These are phyloP conservation scores for Herpetospermum pedunculosum DNA, from an alignment of 306 rosid genomes.

Conservation along the genomic window DNA sequence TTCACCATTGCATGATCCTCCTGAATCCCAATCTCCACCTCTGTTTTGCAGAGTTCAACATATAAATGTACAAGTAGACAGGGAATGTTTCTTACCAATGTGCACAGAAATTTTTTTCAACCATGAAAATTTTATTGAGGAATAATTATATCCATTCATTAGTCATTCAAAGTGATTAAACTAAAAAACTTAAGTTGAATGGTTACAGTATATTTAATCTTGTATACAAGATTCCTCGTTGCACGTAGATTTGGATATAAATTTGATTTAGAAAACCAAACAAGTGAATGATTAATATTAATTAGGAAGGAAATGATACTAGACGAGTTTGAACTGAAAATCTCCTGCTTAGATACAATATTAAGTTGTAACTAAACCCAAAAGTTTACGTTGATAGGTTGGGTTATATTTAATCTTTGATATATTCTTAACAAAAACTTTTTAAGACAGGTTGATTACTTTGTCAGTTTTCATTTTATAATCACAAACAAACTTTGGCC, in stretches of 20 bases:
- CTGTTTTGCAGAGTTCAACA: slow-evolving; percentile 28
- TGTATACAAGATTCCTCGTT: not conserved
- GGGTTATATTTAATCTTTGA: not conserved
- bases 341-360: not conserved
- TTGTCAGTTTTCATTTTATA: not conserved
- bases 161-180: not conserved
- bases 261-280: not conserved
- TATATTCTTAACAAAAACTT: not conserved
- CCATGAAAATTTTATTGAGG: not conserved
- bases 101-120: not conserved
- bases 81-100: not conserved
- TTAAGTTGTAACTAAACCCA: not conserved
- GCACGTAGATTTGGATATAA: not conserved
- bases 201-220: not conserved
- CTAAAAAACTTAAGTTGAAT: not conserved
- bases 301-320: not conserved
- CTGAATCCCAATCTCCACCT: slow-evolving; percentile 99
- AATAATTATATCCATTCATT: not conserved
- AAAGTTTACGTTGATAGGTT: not conserved
- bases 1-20: slow-evolving; percentile 93
- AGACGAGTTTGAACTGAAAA: not conserved
- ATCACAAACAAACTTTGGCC: not conserved
- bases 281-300: too few relatives aligned
- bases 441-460: not conserved
- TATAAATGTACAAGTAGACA: not conserved